Percentiles rank a stretch among this genome's conserved stretches.
Evolutionary conservation across 2,329 filamentous ascomycete genomes (phyloP).

Genomic region (Beauveria australis): DNA sequence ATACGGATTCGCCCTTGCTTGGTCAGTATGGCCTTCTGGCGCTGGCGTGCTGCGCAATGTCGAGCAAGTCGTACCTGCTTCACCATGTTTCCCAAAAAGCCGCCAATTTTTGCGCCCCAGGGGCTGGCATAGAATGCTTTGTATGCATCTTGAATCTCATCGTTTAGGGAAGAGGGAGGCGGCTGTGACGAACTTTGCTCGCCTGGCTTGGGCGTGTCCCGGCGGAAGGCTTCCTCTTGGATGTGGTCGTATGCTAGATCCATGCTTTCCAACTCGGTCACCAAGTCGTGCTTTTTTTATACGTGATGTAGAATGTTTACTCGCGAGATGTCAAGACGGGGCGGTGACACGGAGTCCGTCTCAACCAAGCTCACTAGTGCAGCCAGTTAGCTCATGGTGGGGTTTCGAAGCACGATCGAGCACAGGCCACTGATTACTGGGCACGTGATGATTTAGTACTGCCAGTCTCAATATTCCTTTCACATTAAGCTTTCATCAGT

Average conservation of each 20-base stretch:
- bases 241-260: conserved; percentile 98
- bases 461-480: not conserved
- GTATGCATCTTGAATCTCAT: conserved; percentile 91
- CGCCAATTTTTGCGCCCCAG: conserved; percentile 84
- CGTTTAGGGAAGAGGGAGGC: conserved; percentile 58
- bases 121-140: conserved; percentile 84
- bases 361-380: not conserved
- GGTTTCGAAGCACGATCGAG: conserved; percentile 5
- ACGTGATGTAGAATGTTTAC: not conserved
- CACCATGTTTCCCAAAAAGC: conserved; percentile 82
- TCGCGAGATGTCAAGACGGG: not conserved
- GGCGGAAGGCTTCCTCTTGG: conserved; percentile 67
- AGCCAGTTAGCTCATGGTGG: conserved; percentile 5
- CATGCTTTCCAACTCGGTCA: conserved; percentile 44
- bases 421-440: not conserved
- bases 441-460: not conserved
- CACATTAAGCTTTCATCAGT: not conserved
- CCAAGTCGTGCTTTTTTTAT: not conserved
- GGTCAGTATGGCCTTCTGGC: not conserved
- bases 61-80: conserved; percentile 60
- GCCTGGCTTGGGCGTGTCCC: conserved; percentile 37
- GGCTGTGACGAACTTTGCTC: conserved; percentile 31
- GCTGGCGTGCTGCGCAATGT: not conserved
- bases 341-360: not conserved
- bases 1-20: conserved; percentile 64